Evolutionary conservation across 2,329 filamentous ascomycete genomes (phyloP), one percentile per base, ranked within the genome.

Genomic region (Teratosphaeria epicoccoides): DNA sequence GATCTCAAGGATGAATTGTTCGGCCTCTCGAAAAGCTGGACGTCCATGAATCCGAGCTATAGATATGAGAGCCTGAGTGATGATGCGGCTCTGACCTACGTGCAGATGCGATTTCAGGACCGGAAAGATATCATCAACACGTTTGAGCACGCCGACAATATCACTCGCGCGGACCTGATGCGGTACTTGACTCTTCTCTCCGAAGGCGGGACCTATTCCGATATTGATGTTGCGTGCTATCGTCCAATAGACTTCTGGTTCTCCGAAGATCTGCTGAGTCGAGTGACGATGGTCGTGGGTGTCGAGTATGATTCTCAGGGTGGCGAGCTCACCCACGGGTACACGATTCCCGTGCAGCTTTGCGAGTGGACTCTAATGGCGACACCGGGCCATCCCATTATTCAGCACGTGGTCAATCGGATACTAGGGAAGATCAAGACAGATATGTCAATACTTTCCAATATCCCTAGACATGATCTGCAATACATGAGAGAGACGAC

Each of bases 181-280:
- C 48, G 58, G 20, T 60, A 60, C 29, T 29, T 60, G 33, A 48
- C 52, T 7, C 46, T 60, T 7, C 50, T 56, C 6, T 51, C 50
- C 4, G 57, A 60, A 10, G 57, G 58, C 25, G 58, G 58, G 26
- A 49, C 55, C 2, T 60, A 60, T 49, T 25, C 49, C n/a, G 58
- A 60, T 29, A 53, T 59, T n/a, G 58, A 60, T 47, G 56, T 54
- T 11, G 52, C 51, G 12, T 57, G 57, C 47, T 33, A 45, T 14
- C 44, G 50, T 25, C 53, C 55, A 7, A 54, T 57, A 22, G 47
- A 55, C 23, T 46, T 52, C 11, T 60, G 58, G 58, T 52, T 57
- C 14, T 52, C 56, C 14, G n/a, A 28, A 22, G 33, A 55, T 23
- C 25, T 50, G 11, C 28, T 28, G 17, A 51, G 47, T 12, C 43